Conservation (phyloP, 352 stramenopile species). For the Pythium plurisporium region DNA sequence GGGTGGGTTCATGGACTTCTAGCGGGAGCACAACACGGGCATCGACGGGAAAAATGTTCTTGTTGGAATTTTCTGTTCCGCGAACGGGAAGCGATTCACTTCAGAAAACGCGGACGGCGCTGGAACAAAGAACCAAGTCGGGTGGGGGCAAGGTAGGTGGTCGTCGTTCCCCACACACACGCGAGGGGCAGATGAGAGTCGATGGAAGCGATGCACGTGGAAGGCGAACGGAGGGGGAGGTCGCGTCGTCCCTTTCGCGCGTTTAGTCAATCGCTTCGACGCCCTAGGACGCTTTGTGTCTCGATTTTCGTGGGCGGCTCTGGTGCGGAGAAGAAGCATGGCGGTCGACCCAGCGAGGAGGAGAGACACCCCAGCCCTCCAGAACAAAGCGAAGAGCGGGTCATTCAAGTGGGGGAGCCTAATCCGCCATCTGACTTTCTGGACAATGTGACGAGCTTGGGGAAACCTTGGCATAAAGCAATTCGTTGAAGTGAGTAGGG, state of each 20-base stretch:
- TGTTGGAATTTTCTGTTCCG: too few species aligned
- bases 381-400: background rate
- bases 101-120: too few species aligned
- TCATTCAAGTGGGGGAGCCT: background rate
- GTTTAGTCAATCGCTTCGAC: conserved; percentile 11
- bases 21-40: background rate
- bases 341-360: background rate
- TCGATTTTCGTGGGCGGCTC: background rate
- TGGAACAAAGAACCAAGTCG: too few species aligned
- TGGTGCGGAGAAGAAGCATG: conserved; percentile 10
- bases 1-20: background rate
- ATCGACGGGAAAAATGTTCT: background rate
- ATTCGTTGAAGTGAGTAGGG: conserved; percentile 17
- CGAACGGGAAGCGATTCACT: too few species aligned
- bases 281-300: conserved; percentile 10
- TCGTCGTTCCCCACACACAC: too few species aligned
- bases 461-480: background rate
- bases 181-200: too few species aligned
- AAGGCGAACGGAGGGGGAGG: too few species aligned
- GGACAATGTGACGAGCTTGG: conserved; percentile 5
- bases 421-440: conserved; percentile 12
- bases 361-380: background rate
- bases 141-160: too few species aligned
- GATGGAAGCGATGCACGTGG: too few species aligned
- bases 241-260: background rate